Evolutionary conservation across 2,329 filamentous ascomycete genomes (phyloP), one percentile per base, ranked within the genome.

Genomic region (Hypoxylon sp.): DNA sequence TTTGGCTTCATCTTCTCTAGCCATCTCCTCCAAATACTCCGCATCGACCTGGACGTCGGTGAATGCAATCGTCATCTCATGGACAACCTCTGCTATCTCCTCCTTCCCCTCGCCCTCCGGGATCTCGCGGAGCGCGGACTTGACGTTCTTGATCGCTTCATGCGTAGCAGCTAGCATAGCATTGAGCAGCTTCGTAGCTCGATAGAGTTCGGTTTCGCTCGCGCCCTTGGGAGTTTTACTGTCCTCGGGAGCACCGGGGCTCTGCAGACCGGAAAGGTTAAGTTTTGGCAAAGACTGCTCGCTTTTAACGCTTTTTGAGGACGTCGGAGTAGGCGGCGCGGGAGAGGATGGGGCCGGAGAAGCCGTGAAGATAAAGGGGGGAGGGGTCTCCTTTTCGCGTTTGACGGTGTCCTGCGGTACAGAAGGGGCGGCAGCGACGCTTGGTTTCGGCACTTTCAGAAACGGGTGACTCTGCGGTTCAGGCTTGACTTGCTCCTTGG

Each of bases 391-490:
- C 1, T 34, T 30, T 34, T 56, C 59, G 11, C 30, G 13, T 15
- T 53, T 57, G 7, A 44, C 24, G 7, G 24, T 32, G 2, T 1
- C 13, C 3, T 13, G 26, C 6, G 37, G n/a, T 5, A 5, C 43
- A 8, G 49, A 17, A 30, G 60, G n/a, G 20, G 26, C n/a, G 15
- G 15, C 10, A 19, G 54, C 11, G 1, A 13, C 13, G n/a, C 47
- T 26, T 8, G 10, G 37, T 32, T 41, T 26, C 2, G 63, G 60
- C 44, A 64, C 53, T 39, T 61, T 67, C 3, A 67, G 30, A 8
- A 53, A 17, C 2, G 60, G 47, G 6, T 53, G 57, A 28, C 28
- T 50, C 4, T 30, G 11, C 28, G 39, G 7, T 10, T 24, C 11
- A 11, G 49, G 22, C n/a, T 6, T n/a, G 5, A n/a, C 8, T 15